A percentile compares a stretch with the other conserved stretches of the same genome.
phyloP scores from a whole-genome alignment of 2,329 filamentous ascomycete genomes.

The Hypoxylon sp. region DNA sequence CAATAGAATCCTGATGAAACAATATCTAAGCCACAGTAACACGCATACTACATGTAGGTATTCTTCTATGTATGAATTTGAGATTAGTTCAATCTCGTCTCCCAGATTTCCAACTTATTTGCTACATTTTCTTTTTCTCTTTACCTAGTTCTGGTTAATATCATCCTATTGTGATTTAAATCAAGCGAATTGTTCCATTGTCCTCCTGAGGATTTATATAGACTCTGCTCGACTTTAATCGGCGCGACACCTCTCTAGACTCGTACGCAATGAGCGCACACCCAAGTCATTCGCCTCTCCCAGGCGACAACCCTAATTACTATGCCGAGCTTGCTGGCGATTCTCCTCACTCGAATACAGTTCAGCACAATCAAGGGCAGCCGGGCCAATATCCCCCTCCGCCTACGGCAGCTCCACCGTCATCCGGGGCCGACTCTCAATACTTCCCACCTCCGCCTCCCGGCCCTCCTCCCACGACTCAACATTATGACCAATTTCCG shows the following conservation, averaged over 20 bases:
- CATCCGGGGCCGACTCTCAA: constrained; percentile 25
- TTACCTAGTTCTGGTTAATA: not conserved
- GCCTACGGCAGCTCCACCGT: constrained; percentile 19
- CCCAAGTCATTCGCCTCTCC: constrained; percentile 31
- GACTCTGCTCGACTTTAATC: not conserved
- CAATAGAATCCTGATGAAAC: constrained; percentile 14
- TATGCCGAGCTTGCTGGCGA: constrained; percentile 41
- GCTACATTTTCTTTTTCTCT: not conserved
- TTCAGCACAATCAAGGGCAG: constrained; percentile 19
- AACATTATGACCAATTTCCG: constrained; percentile 30
- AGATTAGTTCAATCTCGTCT: constrained; percentile 13
- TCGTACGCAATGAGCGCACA: constrained; percentile 36
- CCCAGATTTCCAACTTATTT: not conserved
- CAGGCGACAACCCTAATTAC: constrained; percentile 38
- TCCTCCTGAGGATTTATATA: too few relatives aligned
- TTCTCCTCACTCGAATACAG: constrained; percentile 26
- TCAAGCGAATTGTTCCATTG: not conserved
- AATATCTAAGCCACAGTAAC: constrained; percentile 30
- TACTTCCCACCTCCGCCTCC: constrained; percentile 43
- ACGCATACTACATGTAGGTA: not conserved
- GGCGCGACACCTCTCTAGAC: not conserved
- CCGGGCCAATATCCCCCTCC: constrained; percentile 26
- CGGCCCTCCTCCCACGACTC: constrained; percentile 39
- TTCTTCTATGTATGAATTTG: not conserved
- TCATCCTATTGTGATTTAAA: not conserved